Evolutionary conservation across 768 basidiomycete species (phyloP).

Genomic region (Phylloporus arenicola): DNA sequence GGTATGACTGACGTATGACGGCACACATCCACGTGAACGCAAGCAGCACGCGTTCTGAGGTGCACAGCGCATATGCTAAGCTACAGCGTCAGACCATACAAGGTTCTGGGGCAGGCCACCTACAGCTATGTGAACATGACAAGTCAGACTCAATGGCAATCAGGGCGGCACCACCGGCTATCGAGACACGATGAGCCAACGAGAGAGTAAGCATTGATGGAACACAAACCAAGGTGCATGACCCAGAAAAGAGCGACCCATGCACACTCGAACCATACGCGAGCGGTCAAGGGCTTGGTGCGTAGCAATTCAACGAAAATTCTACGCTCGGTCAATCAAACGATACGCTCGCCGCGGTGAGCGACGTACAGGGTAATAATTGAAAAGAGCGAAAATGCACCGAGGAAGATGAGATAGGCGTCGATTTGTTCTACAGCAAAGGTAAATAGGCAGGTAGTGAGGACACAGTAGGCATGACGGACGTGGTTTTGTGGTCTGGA

Average conservation of each 20-base stretch:
- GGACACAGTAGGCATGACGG: constrained; percentile 18
- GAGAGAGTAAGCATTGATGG: not conserved
- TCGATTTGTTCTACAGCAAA: constrained; percentile 42
- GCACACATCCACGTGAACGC: constrained; percentile 57
- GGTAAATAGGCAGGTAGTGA: constrained; percentile 4
- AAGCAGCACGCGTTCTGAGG: constrained; percentile 50
- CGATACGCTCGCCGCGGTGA: not conserved
- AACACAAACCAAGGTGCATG: constrained; percentile 52
- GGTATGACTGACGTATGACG: constrained; percentile 33
- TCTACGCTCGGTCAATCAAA: constrained; percentile 25
- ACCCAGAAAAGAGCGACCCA: constrained; percentile 58
- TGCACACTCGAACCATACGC: constrained; percentile 66
- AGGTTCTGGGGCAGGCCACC: not conserved
- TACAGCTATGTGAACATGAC: constrained; percentile 34
- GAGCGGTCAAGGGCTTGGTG: constrained; percentile 45
- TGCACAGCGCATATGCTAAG: constrained; percentile 31
- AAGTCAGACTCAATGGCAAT: constrained; percentile 35
- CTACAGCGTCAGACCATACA: not conserved
- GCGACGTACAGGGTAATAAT: constrained; percentile 54
- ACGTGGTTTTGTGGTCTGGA: constrained; percentile 37
- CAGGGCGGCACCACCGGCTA: constrained; percentile 51
- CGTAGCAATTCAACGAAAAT: constrained; percentile 55
- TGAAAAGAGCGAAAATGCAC: constrained; percentile 51
- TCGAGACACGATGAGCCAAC: constrained; percentile 4
- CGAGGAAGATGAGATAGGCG: constrained; percentile 54